These are phyloP conservation scores for Penicillium longicatenatum DNA, from an alignment of 495 filamentous ascomycete species.

Conservation along the genomic window DNA sequence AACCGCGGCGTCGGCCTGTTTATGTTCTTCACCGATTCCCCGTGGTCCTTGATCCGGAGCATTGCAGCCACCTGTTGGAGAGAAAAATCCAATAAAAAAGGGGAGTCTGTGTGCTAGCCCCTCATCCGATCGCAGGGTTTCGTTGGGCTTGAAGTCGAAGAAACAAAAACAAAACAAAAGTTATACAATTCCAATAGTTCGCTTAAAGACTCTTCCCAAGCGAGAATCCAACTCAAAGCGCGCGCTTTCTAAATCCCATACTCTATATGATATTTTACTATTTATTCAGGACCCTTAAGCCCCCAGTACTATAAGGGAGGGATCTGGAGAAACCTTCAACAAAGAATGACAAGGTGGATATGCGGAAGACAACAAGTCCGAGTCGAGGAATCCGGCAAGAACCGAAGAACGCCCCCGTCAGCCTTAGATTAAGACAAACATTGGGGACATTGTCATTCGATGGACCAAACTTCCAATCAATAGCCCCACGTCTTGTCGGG, in stretches of 20 bases:
- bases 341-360: background rate
- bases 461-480: constrained; percentile 5
- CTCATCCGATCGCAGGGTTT: constrained; percentile 8
- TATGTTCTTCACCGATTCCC: constrained; percentile 2
- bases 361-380: background rate
- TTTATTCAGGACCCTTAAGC: background rate
- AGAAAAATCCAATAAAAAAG: background rate
- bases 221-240: background rate
- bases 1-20: background rate
- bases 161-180: background rate
- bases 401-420: background rate
- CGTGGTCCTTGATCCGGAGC: background rate
- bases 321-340: background rate
- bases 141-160: background rate
- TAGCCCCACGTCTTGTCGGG: background rate
- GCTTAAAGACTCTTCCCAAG: background rate
- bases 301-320: background rate
- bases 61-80: background rate
- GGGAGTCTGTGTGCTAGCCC: constrained; percentile 2
- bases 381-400: background rate
- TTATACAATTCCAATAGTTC: background rate
- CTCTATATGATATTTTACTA: background rate
- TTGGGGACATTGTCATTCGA: background rate
- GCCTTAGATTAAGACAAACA: background rate
- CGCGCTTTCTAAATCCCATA: background rate